Conservation (phyloP, 371 early-diverging fungal genomes). For the Chytridium lagenaria region DNA sequence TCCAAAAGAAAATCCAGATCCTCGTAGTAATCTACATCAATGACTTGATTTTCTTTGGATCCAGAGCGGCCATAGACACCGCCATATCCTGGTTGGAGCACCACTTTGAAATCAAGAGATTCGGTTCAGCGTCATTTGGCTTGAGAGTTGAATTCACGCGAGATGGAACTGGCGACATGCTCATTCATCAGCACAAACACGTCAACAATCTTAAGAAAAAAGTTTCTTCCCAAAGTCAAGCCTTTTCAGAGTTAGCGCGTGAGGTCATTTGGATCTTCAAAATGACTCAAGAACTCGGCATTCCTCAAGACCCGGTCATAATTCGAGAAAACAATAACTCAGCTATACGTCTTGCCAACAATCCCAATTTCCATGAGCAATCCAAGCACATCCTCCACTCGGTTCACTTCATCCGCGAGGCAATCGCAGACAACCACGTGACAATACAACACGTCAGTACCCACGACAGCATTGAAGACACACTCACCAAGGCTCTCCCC, state of each 20-base stretch:
- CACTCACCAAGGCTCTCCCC: constrained; percentile 1
- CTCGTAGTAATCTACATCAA: constrained; percentile 30
- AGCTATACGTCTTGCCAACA: not conserved
- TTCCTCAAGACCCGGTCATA: not conserved
- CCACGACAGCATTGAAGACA: constrained; percentile 2
- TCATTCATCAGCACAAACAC: constrained; percentile 6
- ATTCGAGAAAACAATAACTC: not conserved
- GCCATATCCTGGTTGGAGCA: not conserved
- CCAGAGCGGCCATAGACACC: not conserved
- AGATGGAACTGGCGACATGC: not conserved
- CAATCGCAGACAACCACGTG: not conserved
- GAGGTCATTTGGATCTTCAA: constrained; percentile 9
- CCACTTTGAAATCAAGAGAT: constrained; percentile 15
- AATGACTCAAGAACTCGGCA: not conserved
- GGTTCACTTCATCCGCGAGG: too few species aligned
- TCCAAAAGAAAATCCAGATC: not conserved
- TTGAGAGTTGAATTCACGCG: constrained; percentile 13
- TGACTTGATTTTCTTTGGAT: constrained; percentile 23
- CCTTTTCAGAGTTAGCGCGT: constrained; percentile 2
- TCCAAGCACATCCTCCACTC: not conserved
- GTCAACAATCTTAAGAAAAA: not conserved
- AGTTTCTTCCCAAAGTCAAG: not conserved
- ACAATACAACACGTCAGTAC: too few species aligned
- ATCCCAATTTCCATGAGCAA: constrained; percentile 5
- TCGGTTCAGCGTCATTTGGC: constrained; percentile 8